Base-by-base conservation (phyloP, 805 yeast genomes). In the Ogataea nitratoaversa region DNA sequence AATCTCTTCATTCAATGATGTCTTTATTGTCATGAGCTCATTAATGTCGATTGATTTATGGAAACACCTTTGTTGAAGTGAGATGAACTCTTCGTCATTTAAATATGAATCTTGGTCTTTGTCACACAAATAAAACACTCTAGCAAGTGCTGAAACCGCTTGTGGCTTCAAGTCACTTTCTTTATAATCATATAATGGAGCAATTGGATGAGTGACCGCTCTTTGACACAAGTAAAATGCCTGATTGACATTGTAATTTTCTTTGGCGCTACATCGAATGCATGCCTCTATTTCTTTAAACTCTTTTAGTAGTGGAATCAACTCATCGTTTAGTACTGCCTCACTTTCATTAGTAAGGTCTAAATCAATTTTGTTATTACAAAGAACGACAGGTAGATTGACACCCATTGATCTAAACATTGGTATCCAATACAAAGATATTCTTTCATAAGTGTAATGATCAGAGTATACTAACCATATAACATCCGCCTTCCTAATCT, bases 211-310 rank as follows among this genome's bases (percentile, higher is more conserved):
- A 0, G 91, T 84, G 0, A 91, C 89, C 0, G 98, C 91, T 36
- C 97, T 64, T 58, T 90, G 96, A 54, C 99, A 93, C 13, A 93
- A 67, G 60, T 93, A 93, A 50, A 90, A 90, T 1, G 93, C 89
- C 59, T 91, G 96, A 47, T 83, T 89, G 12, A 91, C 90, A 57
- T 93, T 90, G 50, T 79, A 74, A 47, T 81, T 82, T n/a, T 75
- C 76, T 51, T 82, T 83, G 2, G 98, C 96, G 52, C 95, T 84
- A 50, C 95, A 81, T 42, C 95, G 71, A 22, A 93, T 79, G 52
- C 97, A 91, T 0, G 95, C 83, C 57, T 90, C 98, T 18, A 91
- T 84, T 54, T 93, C 98, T 59, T 93, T 91, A 65, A 84, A 93
- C 56, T 93, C 97, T 53, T 86, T 79, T 57, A 90, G 66, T 28